phyloP scores from a whole-genome alignment of 768 basidiomycete species.

The Lactarius deliciosus region DNA sequence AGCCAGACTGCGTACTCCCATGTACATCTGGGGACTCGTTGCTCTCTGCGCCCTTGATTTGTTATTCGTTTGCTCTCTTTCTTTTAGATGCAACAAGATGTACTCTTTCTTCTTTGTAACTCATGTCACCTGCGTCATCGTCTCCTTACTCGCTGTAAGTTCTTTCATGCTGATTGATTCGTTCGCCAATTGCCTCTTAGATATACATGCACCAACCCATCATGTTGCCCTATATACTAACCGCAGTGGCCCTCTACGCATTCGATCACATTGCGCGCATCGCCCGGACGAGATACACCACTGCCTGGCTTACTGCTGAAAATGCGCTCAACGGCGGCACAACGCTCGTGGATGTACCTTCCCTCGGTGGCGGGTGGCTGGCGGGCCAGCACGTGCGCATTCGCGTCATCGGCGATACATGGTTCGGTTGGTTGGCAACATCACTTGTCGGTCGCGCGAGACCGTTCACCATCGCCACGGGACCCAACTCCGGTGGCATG shows the following conservation, averaged over 20 bases:
- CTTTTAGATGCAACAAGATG: slow-evolving; percentile 41
- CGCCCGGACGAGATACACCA: slow-evolving; percentile 45
- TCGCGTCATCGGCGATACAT: slow-evolving; percentile 44
- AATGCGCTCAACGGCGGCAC: slow-evolving; percentile 42
- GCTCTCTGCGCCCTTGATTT: slow-evolving; percentile 40
- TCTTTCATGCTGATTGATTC: not conserved
- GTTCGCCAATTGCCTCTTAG: slow-evolving; percentile 23
- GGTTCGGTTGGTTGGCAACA: slow-evolving; percentile 36
- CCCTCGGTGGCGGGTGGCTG: slow-evolving; percentile 54
- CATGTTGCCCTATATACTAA: slow-evolving; percentile 44
- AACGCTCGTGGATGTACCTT: slow-evolving; percentile 48
- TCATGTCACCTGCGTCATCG: slow-evolving; percentile 44
- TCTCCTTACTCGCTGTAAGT: slow-evolving; percentile 39
- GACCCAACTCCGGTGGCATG: slow-evolving; percentile 44
- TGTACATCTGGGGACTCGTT: slow-evolving; percentile 34
- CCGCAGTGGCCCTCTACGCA: slow-evolving; percentile 42
- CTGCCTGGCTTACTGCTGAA: slow-evolving; percentile 46
- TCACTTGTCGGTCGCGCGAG: slow-evolving; percentile 23
- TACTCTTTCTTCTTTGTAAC: slow-evolving; percentile 46
- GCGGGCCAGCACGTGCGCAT: slow-evolving; percentile 62
- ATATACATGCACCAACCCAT: slow-evolving; percentile 17
- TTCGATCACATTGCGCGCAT: slow-evolving; percentile 49
- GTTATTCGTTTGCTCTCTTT: slow-evolving; percentile 42
- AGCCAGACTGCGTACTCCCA: not conserved
- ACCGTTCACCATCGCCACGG: slow-evolving; percentile 49